Percentiles rank a stretch among this genome's conserved stretches.
phyloP scores from a whole-genome alignment of 2,329 filamentous ascomycete genomes.

The Phaeosphaeriaceae sp. region DNA sequence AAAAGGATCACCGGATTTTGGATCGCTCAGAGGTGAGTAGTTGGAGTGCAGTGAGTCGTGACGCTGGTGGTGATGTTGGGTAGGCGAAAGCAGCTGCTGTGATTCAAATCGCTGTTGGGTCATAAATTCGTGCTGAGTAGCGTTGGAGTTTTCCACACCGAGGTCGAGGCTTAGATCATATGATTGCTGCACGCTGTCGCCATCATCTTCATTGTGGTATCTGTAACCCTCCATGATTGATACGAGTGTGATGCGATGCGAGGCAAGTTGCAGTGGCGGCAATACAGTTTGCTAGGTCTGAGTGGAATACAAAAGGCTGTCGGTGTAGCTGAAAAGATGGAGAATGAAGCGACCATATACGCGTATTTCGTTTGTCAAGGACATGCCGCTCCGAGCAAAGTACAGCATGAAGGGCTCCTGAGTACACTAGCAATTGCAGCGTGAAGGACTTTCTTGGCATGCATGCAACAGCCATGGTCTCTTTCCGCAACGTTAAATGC shows the following conservation, averaged over 20 bases:
- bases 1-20: background rate
- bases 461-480: no score
- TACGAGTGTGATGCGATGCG: background rate
- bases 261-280: background rate
- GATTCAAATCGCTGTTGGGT: slow-evolving; percentile 14
- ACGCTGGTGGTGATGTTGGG: slow-evolving; percentile 8
- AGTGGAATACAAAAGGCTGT: background rate
- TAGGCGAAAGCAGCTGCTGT: slow-evolving; percentile 13
- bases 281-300: background rate
- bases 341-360: background rate
- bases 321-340: background rate
- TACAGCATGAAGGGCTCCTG: no score
- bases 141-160: slow-evolving; percentile 2
- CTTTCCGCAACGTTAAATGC: no score
- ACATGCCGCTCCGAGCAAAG: background rate
- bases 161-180: slow-evolving; percentile 3
- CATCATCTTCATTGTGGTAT: background rate
- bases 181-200: slow-evolving; percentile 4
- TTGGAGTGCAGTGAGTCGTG: slow-evolving; percentile 18
- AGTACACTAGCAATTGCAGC: no score
- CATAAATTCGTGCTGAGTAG: background rate
- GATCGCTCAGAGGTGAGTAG: slow-evolving; percentile 13
- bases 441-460: no score
- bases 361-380: background rate
- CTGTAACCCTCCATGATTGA: background rate